Evolutionary conservation across 306 rosid species (phyloP).

Genomic region (Boehmeria nivea): DNA sequence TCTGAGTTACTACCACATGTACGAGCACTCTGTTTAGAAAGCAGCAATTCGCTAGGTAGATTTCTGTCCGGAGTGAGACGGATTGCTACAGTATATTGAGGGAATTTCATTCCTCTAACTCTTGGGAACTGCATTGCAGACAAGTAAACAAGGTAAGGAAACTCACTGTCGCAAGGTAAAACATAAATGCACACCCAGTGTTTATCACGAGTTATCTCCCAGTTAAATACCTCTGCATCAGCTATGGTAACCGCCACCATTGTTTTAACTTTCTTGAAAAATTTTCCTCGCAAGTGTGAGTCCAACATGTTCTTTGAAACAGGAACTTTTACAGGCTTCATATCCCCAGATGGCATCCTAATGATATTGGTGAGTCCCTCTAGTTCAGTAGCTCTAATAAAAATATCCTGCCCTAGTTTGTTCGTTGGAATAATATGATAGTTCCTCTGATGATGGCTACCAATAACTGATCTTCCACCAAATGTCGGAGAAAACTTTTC

Average conservation of each 20-base stretch:
- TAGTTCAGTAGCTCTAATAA: slow-evolving; percentile 81
- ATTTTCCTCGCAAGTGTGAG: slow-evolving; percentile 70
- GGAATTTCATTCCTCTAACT: slow-evolving; percentile 53
- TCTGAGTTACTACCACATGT: slow-evolving; percentile 69
- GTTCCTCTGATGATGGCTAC: slow-evolving; percentile 51
- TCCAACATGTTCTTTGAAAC: slow-evolving; percentile 87
- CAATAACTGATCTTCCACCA: slow-evolving; percentile 47
- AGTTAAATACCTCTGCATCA: slow-evolving; percentile 64
- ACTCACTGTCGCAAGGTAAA: slow-evolving; percentile 1
- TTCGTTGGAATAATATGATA: slow-evolving; percentile 81
- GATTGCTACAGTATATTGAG: slow-evolving; percentile 64
- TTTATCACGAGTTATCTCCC: not conserved
- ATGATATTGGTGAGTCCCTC: slow-evolving; percentile 64
- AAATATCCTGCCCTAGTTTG: slow-evolving; percentile 94
- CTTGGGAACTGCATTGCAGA: slow-evolving; percentile 62
- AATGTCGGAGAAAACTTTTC: slow-evolving; percentile 59
- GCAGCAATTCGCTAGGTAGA: slow-evolving; percentile 34
- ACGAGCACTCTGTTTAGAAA: slow-evolving; percentile 81
- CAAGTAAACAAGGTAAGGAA: slow-evolving; percentile 1
- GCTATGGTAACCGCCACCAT: slow-evolving; percentile 68
- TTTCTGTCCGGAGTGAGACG: slow-evolving; percentile 59
- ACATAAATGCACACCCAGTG: not conserved
- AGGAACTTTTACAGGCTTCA: slow-evolving; percentile 86
- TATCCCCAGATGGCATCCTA: slow-evolving; percentile 87
- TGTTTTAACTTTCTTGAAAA: slow-evolving; percentile 47